A percentile compares a stretch with the other conserved stretches of the same genome.
phyloP scores from a whole-genome alignment of 495 filamentous ascomycete genomes.

The Darksidea phi region DNA sequence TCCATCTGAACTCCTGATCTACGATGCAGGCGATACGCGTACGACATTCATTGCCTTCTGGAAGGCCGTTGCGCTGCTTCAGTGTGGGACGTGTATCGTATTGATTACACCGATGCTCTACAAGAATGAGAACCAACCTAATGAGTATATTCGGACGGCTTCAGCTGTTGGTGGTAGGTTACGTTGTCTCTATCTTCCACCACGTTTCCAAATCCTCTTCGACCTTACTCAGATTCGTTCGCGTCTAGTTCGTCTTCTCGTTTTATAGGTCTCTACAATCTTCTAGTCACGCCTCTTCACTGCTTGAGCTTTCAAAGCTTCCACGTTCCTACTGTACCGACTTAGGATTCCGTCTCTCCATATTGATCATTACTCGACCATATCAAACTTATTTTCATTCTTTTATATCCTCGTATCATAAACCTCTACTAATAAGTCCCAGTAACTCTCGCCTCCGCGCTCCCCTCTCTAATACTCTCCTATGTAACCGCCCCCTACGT shows the following conservation, averaged over 20 bases:
- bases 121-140: conserved; percentile 24
- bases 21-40: conserved; percentile 28
- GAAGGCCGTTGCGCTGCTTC: conserved; percentile 19
- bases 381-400: neutral
- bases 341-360: too few species aligned
- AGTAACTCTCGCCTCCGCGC: conserved; percentile 13
- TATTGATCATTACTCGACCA: too few species aligned
- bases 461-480: conserved; percentile 20
- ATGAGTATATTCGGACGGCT: conserved; percentile 2
- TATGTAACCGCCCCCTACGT: conserved; percentile 30
- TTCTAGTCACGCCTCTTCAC: too few species aligned
- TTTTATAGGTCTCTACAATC: too few species aligned
- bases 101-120: conserved; percentile 14
- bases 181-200: neutral
- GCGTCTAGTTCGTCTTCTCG: too few species aligned
- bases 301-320: too few species aligned
- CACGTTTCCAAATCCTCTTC: too few species aligned
- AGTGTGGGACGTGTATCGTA: conserved; percentile 3
- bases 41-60: conserved; percentile 18
- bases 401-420: neutral
- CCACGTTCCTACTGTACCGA: too few species aligned
- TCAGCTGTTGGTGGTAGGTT: conserved; percentile 15
- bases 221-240: too few species aligned
- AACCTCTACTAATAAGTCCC: neutral
- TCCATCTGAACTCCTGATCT: conserved; percentile 12